Evolutionary conservation across 2,329 filamentous ascomycete genomes (phyloP), one percentile per base, ranked within the genome.

Genomic region (Pseudogymnoascus sp.): DNA sequence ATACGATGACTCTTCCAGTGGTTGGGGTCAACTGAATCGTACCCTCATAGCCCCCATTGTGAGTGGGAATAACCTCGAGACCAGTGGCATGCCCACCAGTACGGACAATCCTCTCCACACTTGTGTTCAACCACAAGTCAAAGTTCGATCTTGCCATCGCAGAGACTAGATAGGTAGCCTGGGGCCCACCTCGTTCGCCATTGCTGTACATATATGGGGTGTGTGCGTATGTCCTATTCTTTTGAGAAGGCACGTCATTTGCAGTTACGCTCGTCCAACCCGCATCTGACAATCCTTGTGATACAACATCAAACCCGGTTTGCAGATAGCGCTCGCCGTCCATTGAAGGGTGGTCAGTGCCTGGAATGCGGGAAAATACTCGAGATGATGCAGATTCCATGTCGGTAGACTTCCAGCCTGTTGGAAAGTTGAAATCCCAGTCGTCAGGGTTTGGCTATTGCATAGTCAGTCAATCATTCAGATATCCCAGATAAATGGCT

Each of bases 351-450:
- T 78, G 77, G 53, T 83, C 83, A 0, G 87, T 90, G 33, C 87
- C 88, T 0, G 87, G 87, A 66, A 90, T 91, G n/a, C 87, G 82
- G 36, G 78, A 76, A 72, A 90, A 91, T 6, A 87, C 83, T 44
- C 84, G 81, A 28, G 82, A 75, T 5, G 86, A 83, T 1, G 88
- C 83, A 23, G 76, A 72, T 65, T 77, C 76, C 71, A 91, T 82
- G 68, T 91, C 87, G 5, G 76, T 72, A 17, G 84, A 80, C 74
- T 88, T 86, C 89, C 89, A 92, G 31, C 88, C 88, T 1, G 76
- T 67, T 0, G 89, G 89, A 77, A 89, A 92, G 73, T 88, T 88
- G 72, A 83, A 80, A 71, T 91, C 86, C 78, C 88, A 91, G 71
- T 91, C 89, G 7, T 77, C 72, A 4, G 82, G 78, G 65, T 86